Conservation (phyloP, 129 eudicot genomes). For the Flaveria brownii region DNA sequence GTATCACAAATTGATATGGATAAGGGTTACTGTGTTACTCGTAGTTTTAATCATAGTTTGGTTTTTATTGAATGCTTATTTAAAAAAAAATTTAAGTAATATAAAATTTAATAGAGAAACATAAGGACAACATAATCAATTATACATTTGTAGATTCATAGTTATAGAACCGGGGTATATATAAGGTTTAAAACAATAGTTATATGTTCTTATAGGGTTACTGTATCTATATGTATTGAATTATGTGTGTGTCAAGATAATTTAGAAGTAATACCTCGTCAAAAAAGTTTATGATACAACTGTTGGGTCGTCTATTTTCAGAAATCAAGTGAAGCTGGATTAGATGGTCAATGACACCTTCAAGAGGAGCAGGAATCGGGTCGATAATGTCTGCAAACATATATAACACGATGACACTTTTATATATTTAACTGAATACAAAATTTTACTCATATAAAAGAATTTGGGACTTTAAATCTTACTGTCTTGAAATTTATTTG, state of each 20-base stretch:
- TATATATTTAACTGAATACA: neutral
- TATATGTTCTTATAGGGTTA: no score
- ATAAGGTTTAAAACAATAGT: no score
- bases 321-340: slow-evolving; percentile 73
- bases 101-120: no score
- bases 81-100: no score
- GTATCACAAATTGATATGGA: no score
- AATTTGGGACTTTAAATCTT: slow-evolving; percentile 22
- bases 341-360: slow-evolving; percentile 74
- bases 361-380: slow-evolving; percentile 85
- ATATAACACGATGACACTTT: neutral
- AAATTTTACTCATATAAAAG: neutral
- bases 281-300: slow-evolving; percentile 91
- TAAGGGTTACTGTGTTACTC: no score
- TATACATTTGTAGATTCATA: no score
- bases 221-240: no score
- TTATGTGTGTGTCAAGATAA: neutral
- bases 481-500: slow-evolving; percentile 52
- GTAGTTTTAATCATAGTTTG: no score
- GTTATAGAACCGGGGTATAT: no score
- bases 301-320: slow-evolving; percentile 79
- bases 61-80: no score
- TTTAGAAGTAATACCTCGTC: slow-evolving; percentile 62
- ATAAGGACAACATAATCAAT: no score
- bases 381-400: slow-evolving; percentile 64